These are phyloP conservation scores for Chytriomyces confervae DNA, from an alignment of 192 early-diverging fungal species.

Conservation along the genomic window DNA sequence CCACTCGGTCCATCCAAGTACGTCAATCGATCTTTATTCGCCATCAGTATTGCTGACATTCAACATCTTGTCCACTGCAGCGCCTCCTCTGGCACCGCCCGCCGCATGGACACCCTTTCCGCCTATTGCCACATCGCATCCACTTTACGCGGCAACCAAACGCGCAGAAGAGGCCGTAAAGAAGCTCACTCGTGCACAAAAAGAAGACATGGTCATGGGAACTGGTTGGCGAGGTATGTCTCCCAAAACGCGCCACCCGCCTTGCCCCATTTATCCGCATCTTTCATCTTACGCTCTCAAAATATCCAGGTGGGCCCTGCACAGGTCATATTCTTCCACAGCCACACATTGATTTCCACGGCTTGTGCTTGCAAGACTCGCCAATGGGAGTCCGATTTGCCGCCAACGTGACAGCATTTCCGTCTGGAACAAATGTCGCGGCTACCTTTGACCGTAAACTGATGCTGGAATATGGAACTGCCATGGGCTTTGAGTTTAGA, in stretches of 20 bases:
- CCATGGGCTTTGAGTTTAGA: slow-evolving; percentile 61
- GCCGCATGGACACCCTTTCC: neutral
- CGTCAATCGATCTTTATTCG: too few species aligned
- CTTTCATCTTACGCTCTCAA: neutral
- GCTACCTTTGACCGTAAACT: slow-evolving; percentile 61
- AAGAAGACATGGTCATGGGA: slow-evolving; percentile 25
- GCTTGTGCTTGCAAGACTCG: slow-evolving; percentile 62
- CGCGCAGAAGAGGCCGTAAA: slow-evolving; percentile 4
- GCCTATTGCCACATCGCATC: slow-evolving; percentile 11
- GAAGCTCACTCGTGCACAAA: slow-evolving; percentile 1
- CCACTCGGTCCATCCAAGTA: too few species aligned
- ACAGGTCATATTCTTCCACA: slow-evolving; percentile 23
- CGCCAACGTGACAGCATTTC: slow-evolving; percentile 51
- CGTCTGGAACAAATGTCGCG: slow-evolving; percentile 57
- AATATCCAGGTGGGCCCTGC: neutral
- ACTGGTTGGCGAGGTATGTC: slow-evolving; percentile 1
- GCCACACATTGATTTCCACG: slow-evolving; percentile 42
- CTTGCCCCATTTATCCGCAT: neutral
- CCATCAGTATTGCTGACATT: too few species aligned
- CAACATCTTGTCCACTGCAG: too few species aligned
- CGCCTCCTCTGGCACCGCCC: too few species aligned
- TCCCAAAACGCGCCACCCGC: neutral
- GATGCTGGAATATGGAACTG: slow-evolving; percentile 52
- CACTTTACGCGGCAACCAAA: slow-evolving; percentile 23
- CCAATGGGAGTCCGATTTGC: slow-evolving; percentile 57